Evolutionary conservation across 164 flowering plant species (phyloP).

Genomic region (Vitis rupestris): DNA sequence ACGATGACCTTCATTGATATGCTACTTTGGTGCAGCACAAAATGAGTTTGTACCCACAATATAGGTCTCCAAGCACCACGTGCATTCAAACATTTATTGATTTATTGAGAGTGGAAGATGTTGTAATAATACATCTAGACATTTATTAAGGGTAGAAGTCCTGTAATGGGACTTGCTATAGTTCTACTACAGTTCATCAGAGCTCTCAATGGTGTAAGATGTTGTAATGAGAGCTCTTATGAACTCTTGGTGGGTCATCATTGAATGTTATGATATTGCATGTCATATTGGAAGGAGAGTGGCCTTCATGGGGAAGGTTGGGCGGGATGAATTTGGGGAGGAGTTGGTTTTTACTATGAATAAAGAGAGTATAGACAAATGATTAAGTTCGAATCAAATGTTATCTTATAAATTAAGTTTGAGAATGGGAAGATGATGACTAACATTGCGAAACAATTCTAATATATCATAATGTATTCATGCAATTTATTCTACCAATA

Average conservation of each 20-base stretch:
- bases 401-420: slow-evolving; percentile 15
- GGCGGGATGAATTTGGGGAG: slow-evolving; percentile 70
- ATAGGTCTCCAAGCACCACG: slow-evolving; percentile 54
- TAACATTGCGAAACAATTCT: slow-evolving; percentile 40
- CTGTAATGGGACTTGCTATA: too few relatives aligned
- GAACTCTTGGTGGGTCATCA: slow-evolving; percentile 88
- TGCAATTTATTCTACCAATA: not conserved
- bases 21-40: slow-evolving; percentile 89
- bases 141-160: too few relatives aligned
- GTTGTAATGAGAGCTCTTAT: slow-evolving; percentile 82
- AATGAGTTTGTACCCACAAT: slow-evolving; percentile 87
- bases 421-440: slow-evolving; percentile 65
- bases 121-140: too few relatives aligned
- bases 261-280: slow-evolving; percentile 85
- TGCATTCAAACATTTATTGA: slow-evolving; percentile 86
- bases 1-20: slow-evolving; percentile 71
- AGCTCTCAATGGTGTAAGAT: slow-evolving; percentile 52
- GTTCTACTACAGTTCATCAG: too few relatives aligned
- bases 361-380: slow-evolving; percentile 72
- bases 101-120: too few relatives aligned
- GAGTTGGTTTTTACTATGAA: slow-evolving; percentile 76
- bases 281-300: slow-evolving; percentile 90
- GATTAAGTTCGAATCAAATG: slow-evolving; percentile 39
- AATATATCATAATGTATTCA: not conserved
- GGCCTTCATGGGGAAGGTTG: slow-evolving; percentile 92